These are phyloP conservation scores for Teratosphaeria pseudoeucalypti DNA, from an alignment of 2,329 filamentous ascomycete species.

Conservation along the genomic window DNA sequence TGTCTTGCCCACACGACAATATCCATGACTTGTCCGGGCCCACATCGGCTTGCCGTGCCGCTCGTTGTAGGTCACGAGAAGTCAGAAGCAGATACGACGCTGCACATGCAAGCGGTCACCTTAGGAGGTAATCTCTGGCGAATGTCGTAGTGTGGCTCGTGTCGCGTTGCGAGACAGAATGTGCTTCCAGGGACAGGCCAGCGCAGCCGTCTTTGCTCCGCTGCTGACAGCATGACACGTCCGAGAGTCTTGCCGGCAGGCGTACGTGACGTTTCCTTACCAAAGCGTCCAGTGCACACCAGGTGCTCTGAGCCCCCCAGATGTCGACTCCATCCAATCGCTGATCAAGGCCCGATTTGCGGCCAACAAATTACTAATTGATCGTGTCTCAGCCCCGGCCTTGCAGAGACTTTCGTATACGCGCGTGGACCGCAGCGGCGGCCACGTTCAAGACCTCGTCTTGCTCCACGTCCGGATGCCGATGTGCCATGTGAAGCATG, in stretches of 20 bases:
- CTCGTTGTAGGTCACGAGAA: background rate
- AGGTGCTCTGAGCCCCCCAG: too few species aligned
- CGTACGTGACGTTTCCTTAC: background rate
- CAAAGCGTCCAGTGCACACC: too few species aligned
- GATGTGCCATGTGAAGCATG: conserved; percentile 6
- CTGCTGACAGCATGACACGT: background rate
- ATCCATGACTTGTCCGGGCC: background rate
- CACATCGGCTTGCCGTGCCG: background rate
- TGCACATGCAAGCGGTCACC: too few species aligned
- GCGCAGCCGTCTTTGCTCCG: background rate
- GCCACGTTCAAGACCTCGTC: conserved; percentile 10
- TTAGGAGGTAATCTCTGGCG: too few species aligned
- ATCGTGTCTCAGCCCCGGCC: conserved; percentile 3
- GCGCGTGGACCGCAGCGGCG: conserved; percentile 16
- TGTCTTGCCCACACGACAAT: background rate
- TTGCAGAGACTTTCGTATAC: conserved; percentile 18
- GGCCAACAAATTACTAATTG: background rate
- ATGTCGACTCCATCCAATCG: too few species aligned
- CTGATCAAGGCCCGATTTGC: background rate
- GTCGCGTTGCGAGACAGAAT: background rate
- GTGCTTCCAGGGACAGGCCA: too few species aligned
- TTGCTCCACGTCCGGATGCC: conserved; percentile 2
- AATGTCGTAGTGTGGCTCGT: too few species aligned
- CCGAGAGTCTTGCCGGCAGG: background rate
- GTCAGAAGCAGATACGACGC: background rate